Conservation (phyloP, 2,329 filamentous ascomycete genomes). For the Coccinonectria pachysandricola region DNA sequence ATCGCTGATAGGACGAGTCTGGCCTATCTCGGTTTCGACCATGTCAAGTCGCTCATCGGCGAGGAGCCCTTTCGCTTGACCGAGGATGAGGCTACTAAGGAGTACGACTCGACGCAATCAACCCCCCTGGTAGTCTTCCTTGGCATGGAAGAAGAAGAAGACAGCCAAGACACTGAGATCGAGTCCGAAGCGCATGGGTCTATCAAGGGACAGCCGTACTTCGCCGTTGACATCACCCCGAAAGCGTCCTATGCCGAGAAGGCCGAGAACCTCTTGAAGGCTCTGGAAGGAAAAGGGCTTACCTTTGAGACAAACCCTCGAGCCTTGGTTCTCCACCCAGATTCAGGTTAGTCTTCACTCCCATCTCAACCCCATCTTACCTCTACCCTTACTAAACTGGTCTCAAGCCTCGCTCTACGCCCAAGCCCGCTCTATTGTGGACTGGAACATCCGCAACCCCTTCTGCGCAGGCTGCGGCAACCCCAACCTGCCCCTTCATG, state of each 20-base stretch:
- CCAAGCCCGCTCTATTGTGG: conserved; percentile 75
- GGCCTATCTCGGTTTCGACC: conserved; percentile 56
- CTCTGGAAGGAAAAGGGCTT: conserved; percentile 43
- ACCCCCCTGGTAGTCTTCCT: conserved; percentile 71
- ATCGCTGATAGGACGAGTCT: conserved; percentile 46
- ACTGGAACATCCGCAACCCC: conserved; percentile 90
- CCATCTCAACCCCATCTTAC: conserved; percentile 1
- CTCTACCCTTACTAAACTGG: conserved; percentile 5
- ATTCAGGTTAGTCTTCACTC: conserved; percentile 55
- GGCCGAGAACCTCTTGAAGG: conserved; percentile 38
- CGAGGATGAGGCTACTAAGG: conserved; percentile 63
- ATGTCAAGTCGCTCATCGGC: conserved; percentile 62
- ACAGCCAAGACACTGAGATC: conserved; percentile 30
- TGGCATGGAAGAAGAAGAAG: conserved; percentile 68
- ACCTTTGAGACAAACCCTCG: conserved; percentile 59
- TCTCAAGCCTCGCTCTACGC: conserved; percentile 74
- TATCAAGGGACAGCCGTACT: conserved; percentile 74
- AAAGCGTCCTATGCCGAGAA: conserved; percentile 51
- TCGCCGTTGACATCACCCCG: conserved; percentile 81
- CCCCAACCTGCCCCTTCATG: conserved; percentile 67
- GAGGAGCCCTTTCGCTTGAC: conserved; percentile 56
- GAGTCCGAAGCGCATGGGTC: conserved; percentile 43
- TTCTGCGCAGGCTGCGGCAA: conserved; percentile 88
- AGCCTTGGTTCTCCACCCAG: conserved; percentile 47
- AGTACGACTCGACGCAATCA: conserved; percentile 61